Evolutionary conservation across 2,329 filamentous ascomycete species (phyloP).

Genomic region (Cladosporium austrohemisphaericum): DNA sequence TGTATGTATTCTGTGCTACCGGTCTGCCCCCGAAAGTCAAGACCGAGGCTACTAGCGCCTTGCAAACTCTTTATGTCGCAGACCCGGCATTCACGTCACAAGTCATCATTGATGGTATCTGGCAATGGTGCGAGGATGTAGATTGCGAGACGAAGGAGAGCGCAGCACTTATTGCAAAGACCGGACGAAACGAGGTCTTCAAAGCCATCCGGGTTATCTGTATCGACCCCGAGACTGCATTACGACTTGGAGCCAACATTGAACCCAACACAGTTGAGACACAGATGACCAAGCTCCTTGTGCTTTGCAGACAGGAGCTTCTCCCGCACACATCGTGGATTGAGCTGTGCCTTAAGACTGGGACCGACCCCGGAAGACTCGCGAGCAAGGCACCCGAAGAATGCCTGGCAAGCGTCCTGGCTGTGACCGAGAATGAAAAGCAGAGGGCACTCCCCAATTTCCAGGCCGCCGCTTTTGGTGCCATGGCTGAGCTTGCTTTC

Average conservation of each 20-base stretch:
- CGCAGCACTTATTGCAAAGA: conserved; percentile 62
- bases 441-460: conserved; percentile 49
- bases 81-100: conserved; percentile 57
- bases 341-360: conserved; percentile 73
- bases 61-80: conserved; percentile 63
- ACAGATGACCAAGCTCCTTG: conserved; percentile 72
- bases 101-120: conserved; percentile 69
- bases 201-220: conserved; percentile 61
- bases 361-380: conserved; percentile 77
- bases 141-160: conserved; percentile 74
- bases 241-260: conserved; percentile 42
- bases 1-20: conserved; percentile 70
- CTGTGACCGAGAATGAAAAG: conserved; percentile 38
- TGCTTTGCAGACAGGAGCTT: conserved; percentile 73
- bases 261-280: conserved; percentile 53
- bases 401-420: conserved; percentile 65
- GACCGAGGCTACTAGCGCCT: conserved; percentile 56
- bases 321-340: conserved; percentile 84
- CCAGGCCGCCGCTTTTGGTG: conserved; percentile 68
- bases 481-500: conserved; percentile 87
- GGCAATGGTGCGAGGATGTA: conserved; percentile 70
- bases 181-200: conserved; percentile 62
- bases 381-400: conserved; percentile 60
- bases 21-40: conserved; percentile 60
- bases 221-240: conserved; percentile 50